These are phyloP conservation scores for Copromyces sp. DNA, from an alignment of 495 filamentous ascomycete genomes.

Conservation along the genomic window DNA sequence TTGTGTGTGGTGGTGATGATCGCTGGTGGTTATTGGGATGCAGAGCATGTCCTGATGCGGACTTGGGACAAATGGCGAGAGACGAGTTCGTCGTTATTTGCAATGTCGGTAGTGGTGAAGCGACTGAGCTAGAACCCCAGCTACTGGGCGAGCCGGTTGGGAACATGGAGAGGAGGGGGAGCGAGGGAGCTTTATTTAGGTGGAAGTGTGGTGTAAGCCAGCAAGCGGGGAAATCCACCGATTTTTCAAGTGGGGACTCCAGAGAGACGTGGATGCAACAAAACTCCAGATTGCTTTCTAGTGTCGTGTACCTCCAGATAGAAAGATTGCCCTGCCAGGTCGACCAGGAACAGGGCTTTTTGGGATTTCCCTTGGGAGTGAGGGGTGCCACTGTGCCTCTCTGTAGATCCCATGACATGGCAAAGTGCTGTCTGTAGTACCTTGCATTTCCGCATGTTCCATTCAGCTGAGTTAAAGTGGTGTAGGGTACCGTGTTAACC, in stretches of 20 bases:
- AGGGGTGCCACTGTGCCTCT: background rate
- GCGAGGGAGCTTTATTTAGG: background rate
- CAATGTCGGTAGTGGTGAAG: background rate
- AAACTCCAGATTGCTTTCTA: background rate
- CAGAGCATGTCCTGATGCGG: slow-evolving; percentile 15
- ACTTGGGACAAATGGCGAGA: background rate
- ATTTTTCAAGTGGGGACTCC: background rate
- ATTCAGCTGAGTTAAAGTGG: background rate
- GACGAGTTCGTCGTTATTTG: background rate
- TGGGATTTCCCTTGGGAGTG: background rate
- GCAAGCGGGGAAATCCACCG: background rate
- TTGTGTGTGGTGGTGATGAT: slow-evolving; percentile 10
- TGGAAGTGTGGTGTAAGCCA: background rate
- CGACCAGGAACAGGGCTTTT: background rate
- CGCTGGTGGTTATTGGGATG: slow-evolving; percentile 1
- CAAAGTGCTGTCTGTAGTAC: background rate
- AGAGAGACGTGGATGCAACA: background rate
- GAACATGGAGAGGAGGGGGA: background rate
- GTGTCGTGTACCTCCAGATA: background rate
- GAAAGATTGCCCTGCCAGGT: background rate
- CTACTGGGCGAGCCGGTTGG: background rate
- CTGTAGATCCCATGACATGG: background rate
- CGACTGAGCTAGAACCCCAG: background rate
- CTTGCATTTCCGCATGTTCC: background rate
- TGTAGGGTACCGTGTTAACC: background rate